Evolutionary conservation across 305 asterid species (phyloP), one percentile per base, ranked within the genome.

Genomic region (Fraxinus ornus): DNA sequence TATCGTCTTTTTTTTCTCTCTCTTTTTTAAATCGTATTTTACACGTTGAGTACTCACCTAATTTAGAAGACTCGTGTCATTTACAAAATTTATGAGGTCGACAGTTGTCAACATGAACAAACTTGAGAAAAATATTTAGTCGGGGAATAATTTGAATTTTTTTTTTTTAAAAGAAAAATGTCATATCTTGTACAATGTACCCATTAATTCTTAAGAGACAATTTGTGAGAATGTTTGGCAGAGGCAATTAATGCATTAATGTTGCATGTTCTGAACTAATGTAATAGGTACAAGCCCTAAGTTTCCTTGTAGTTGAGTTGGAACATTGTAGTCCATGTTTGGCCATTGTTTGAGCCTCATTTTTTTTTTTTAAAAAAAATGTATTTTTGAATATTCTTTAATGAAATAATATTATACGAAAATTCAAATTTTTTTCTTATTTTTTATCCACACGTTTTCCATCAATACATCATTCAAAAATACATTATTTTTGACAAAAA

Each of bases 151-250:
- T 57, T 57, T 57, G 12, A 24, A 19, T 33, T 5, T 21, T n/a
- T 1, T 24, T 24, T 24, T 24, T 24, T 24, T 2, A 7, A 21
- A 60, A 3, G 1, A n/a, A 60, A 3, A 7, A 60, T 19, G 26
- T 47, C 57, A 47, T 12, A 47, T 17, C 2, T 15, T 49, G 60
- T 49, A 49, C 21, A 49, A 15, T 49, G 60, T 13, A 15, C 60
- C 60, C 60, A 13, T 49, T 15, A 49, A 49, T 15, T 3, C 13
- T 49, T 49, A 1, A 15, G 60, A 37, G 15, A 76, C 84, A 79
- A 81, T 75, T 66, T 35, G 52, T 70, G 19, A 47, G 77, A 41
- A 41, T 44, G 82, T 84, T 84, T 84, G 86, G 86, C 84, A 76
- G 41, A 37, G 33, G 66, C 26, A 83, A 73, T 87, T 75, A 87